Evolutionary conservation across 148 eudicot species (phyloP).

Genomic region (Arctostaphylos glauca): DNA sequence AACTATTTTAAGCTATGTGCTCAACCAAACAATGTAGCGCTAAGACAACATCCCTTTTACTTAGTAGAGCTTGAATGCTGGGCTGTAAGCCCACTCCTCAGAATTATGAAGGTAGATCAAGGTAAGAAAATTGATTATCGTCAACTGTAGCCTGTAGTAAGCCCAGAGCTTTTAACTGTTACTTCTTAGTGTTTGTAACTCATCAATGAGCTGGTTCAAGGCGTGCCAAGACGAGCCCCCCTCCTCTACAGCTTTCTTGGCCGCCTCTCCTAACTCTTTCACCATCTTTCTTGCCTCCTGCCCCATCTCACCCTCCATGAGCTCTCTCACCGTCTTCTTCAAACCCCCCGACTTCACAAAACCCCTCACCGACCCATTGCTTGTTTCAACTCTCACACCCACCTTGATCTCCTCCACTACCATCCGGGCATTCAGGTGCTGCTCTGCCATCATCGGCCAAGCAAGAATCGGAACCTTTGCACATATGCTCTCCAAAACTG

Average conservation of each 20-base stretch:
- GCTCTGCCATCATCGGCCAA: constrained; percentile 83
- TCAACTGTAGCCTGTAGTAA: not conserved
- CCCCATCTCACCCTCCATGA: constrained; percentile 66
- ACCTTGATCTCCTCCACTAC: constrained; percentile 60
- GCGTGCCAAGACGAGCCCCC: constrained; percentile 66
- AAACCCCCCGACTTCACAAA: constrained; percentile 51
- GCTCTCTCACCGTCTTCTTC: constrained; percentile 38
- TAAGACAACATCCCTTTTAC: not conserved
- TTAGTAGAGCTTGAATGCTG: not conserved
- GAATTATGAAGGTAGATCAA: not conserved
- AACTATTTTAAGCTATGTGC: too few relatives aligned
- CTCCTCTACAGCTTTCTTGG: constrained; percentile 44
- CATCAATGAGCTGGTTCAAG: constrained; percentile 39
- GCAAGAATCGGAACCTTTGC: constrained; percentile 63
- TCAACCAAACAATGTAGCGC: too few relatives aligned
- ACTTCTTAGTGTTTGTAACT: constrained; percentile 10
- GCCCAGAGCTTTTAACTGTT: not conserved
- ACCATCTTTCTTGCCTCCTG: constrained; percentile 41
- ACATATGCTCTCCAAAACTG: constrained; percentile 60
- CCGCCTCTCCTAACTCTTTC: constrained; percentile 34
- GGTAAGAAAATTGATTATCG: not conserved
- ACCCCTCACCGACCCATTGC: constrained; percentile 49
- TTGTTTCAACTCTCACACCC: constrained; percentile 53
- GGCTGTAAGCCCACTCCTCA: not conserved
- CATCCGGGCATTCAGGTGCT: constrained; percentile 65